A percentile compares a stretch with the other conserved stretches of the same genome.
phyloP scores from a whole-genome alignment of 306 rosid genomes.

The Cotoneaster glaucophyllus region DNA sequence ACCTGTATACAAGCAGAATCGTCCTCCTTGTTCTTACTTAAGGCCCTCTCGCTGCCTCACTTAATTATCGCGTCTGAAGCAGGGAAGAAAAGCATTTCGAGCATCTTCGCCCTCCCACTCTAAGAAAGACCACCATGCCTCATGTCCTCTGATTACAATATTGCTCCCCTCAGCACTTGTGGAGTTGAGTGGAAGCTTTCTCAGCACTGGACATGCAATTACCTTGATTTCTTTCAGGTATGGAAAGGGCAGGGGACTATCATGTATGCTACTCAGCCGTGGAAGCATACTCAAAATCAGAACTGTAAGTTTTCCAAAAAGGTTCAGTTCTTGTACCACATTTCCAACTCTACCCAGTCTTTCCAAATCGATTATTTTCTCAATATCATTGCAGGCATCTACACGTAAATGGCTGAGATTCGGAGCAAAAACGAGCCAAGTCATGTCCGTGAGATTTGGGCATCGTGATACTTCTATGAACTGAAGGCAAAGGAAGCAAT shows the following conservation, averaged over 20 bases:
- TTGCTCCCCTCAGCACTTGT: background rate
- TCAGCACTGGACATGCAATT: background rate
- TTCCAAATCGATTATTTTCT: background rate
- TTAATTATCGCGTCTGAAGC: background rate
- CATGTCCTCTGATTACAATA: background rate
- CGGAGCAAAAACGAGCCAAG: background rate
- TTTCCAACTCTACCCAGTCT: background rate
- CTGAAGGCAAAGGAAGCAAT: background rate
- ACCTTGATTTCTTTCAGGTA: background rate
- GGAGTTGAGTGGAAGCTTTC: constrained; percentile 8
- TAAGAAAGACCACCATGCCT: constrained; percentile 7
- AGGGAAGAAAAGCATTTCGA: background rate
- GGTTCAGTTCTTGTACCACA: background rate
- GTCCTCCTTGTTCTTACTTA: too few relatives aligned
- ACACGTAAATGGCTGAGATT: background rate
- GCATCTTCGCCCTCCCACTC: constrained; percentile 8
- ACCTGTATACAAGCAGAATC: too few relatives aligned
- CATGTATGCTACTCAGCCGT: background rate
- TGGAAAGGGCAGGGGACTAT: background rate
- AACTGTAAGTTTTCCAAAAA: background rate
- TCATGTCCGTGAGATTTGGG: background rate
- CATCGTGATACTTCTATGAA: background rate
- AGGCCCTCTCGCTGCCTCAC: too few relatives aligned
- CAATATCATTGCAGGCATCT: background rate
- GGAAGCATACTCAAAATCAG: background rate